Evolutionary conservation across 169 alveolate species (phyloP).

Genomic region (Cryptosporidium sp.): DNA sequence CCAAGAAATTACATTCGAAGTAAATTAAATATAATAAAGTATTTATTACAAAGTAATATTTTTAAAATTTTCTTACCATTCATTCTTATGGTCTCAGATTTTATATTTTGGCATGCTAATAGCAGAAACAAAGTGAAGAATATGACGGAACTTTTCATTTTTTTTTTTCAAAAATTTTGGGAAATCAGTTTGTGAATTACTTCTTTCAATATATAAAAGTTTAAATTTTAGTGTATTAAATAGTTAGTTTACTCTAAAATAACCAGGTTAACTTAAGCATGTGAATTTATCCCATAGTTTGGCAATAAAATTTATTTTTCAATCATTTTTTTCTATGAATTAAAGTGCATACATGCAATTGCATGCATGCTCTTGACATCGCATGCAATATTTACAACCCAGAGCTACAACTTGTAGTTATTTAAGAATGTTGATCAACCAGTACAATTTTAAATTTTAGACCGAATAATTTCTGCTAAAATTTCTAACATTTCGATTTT

Average conservation of each 20-base stretch:
- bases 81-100: background rate
- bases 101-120: background rate
- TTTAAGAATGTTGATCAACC: too few relatives aligned
- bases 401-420: too few relatives aligned
- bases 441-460: background rate
- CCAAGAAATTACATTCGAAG: background rate
- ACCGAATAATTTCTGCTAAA: background rate
- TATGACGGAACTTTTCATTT: background rate
- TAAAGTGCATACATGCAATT: background rate
- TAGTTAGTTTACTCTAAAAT: too few relatives aligned
- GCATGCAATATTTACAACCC: background rate
- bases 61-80: constrained; percentile 13
- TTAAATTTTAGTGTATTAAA: too few relatives aligned
- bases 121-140: background rate
- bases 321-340: too few relatives aligned
- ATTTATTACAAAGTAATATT: background rate
- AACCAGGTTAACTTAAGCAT: too few relatives aligned
- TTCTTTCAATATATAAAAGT: too few relatives aligned
- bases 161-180: background rate
- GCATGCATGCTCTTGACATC: background rate
- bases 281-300: background rate
- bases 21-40: background rate
- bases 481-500: background rate
- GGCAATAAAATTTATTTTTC: too few relatives aligned
- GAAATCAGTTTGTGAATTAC: background rate